These are phyloP conservation scores for Stenogyne calaminthoides DNA, from an alignment of 305 asterid species.

Conservation along the genomic window DNA sequence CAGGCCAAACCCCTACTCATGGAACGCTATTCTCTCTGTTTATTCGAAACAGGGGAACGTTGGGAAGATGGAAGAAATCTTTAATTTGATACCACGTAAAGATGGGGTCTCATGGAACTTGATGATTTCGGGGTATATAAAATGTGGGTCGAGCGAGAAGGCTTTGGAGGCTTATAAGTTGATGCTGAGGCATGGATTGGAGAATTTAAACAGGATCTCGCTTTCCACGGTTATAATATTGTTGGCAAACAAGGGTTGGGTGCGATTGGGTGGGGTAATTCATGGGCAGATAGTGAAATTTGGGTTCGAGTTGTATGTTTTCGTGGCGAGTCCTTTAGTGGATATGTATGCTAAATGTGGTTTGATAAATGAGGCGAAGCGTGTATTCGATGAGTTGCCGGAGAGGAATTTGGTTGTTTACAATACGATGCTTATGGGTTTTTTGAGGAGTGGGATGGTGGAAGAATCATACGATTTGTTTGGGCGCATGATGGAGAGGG, in stretches of 20 bases:
- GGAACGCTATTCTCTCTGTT: slow-evolving; percentile 83
- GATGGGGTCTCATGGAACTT: slow-evolving; percentile 94
- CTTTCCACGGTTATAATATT: slow-evolving; percentile 63
- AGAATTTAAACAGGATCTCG: slow-evolving; percentile 69
- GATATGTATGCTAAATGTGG: slow-evolving; percentile 90
- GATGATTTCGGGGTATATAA: slow-evolving; percentile 71
- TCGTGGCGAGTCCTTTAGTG: slow-evolving; percentile 83
- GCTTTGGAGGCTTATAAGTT: slow-evolving; percentile 67
- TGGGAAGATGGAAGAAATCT: slow-evolving; percentile 47
- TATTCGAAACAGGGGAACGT: slow-evolving; percentile 65
- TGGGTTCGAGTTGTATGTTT: slow-evolving; percentile 70
- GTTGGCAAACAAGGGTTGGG: slow-evolving; percentile 66
- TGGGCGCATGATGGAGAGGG: slow-evolving; percentile 64
- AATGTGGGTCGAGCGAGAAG: slow-evolving; percentile 45
- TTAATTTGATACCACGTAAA: slow-evolving; percentile 58
- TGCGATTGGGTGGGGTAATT: slow-evolving; percentile 61
- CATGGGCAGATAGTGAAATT: slow-evolving; percentile 80
- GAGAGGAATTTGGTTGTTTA: slow-evolving; percentile 74
- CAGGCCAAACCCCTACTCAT: slow-evolving; percentile 66
- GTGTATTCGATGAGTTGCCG: slow-evolving; percentile 67
- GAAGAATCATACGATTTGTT: slow-evolving; percentile 57
- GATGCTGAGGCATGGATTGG: slow-evolving; percentile 64
- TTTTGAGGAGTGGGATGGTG: slow-evolving; percentile 77
- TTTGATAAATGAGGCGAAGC: slow-evolving; percentile 59
- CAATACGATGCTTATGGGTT: slow-evolving; percentile 88